A percentile compares a stretch with the other conserved stretches of the same genome.
phyloP scores from a whole-genome alignment of 352 stramenopile species.

The Globisporangium ultimum region DNA sequence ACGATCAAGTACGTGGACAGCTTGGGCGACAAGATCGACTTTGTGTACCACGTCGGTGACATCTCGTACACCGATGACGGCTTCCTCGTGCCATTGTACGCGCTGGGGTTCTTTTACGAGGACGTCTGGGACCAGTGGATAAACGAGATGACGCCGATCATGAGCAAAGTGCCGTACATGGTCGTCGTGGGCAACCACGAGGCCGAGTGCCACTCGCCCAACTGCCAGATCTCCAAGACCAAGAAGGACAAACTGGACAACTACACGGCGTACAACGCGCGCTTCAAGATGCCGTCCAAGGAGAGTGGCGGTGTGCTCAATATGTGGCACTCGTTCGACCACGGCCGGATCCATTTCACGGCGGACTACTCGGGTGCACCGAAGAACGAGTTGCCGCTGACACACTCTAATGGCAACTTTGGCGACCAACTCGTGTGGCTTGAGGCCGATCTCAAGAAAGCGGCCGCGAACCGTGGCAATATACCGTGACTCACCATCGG shows the following conservation, averaged over 20 bases:
- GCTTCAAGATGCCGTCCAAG: slow-evolving; percentile 81
- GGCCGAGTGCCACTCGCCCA: slow-evolving; percentile 77
- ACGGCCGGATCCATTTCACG: slow-evolving; percentile 81
- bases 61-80: slow-evolving; percentile 48
- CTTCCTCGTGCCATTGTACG: slow-evolving; percentile 21
- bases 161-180: slow-evolving; percentile 79
- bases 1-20: slow-evolving; percentile 43
- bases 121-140: slow-evolving; percentile 87
- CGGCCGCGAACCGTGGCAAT: slow-evolving; percentile 34
- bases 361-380: slow-evolving; percentile 45
- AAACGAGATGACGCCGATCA: slow-evolving; percentile 50
- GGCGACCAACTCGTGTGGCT: slow-evolving; percentile 50
- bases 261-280: slow-evolving; percentile 81
- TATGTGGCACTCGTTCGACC: slow-evolving; percentile 90
- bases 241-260: slow-evolving; percentile 66
- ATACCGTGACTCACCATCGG: slow-evolving; percentile 50
- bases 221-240: slow-evolving; percentile 40
- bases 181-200: slow-evolving; percentile 85
- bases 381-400: slow-evolving; percentile 33
- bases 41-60: slow-evolving; percentile 75
- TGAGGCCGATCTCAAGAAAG: slow-evolving; percentile 42
- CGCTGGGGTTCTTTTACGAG: slow-evolving; percentile 80
- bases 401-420: slow-evolving; percentile 37
- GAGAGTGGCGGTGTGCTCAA: slow-evolving; percentile 59
- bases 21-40: slow-evolving; percentile 31